phyloP scores from a whole-genome alignment of 768 basidiomycete species.

The Chlorophyllum brunneum region DNA sequence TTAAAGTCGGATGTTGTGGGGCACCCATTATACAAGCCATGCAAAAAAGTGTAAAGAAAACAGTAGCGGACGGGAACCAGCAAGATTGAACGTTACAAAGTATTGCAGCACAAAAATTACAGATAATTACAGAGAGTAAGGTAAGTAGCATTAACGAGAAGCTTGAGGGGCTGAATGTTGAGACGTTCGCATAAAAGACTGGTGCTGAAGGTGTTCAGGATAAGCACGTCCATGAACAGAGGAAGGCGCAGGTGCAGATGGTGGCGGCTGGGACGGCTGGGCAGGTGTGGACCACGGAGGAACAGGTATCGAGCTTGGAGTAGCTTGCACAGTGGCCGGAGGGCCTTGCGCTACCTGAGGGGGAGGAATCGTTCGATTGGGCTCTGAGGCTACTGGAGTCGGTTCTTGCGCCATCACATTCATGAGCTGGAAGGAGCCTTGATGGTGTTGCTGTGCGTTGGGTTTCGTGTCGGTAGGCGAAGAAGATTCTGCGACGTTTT shows the following conservation, averaged over 20 bases:
- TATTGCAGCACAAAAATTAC: constrained; percentile 6
- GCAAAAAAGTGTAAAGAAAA: not conserved
- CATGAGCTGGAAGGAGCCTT: constrained; percentile 58
- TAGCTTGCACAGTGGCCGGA: not conserved
- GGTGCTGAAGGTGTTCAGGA: constrained; percentile 34
- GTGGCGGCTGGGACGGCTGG: constrained; percentile 13
- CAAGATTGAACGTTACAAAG: constrained; percentile 1
- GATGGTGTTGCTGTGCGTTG: constrained; percentile 35
- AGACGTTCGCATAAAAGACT: constrained; percentile 45
- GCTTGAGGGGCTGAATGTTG: constrained; percentile 22
- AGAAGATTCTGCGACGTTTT: constrained; percentile 19
- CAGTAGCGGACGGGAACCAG: not conserved
- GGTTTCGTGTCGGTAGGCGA: constrained; percentile 26
- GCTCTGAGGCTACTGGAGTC: constrained; percentile 13
- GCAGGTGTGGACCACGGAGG: constrained; percentile 11
- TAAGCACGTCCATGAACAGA: constrained; percentile 20
- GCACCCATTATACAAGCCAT: not conserved
- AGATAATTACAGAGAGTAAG: constrained; percentile 19
- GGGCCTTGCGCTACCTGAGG: constrained; percentile 6
- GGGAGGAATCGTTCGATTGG: constrained; percentile 9
- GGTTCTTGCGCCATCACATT: constrained; percentile 30
- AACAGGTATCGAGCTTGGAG: constrained; percentile 1
- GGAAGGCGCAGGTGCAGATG: constrained; percentile 17
- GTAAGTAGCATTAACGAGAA: not conserved
- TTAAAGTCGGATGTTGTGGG: not conserved